Evolutionary conservation across 805 yeast genomes (phyloP), one percentile per base, ranked within the genome.

Genomic region (Candida maltosa): DNA sequence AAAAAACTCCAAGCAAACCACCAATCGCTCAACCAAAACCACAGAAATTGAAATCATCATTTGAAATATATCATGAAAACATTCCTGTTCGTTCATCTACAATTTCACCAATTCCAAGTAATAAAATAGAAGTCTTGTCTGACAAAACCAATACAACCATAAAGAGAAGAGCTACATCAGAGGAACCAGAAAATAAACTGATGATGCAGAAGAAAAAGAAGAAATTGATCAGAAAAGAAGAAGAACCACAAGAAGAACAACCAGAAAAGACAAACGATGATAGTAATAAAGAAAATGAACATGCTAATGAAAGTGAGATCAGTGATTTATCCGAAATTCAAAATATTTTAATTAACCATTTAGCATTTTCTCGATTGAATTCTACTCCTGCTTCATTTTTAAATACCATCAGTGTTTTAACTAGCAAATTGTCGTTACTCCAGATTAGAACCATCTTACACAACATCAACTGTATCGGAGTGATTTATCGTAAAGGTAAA

Each of bases 331-430:
- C 58, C 3, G 80, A 78, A 31, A 65, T 87, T 31, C 73, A 73
- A 34, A 81, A 83, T 54, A 72, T 87, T 8, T 64, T 88, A 32
- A 73, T 79, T 30, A 93, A 93, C 53, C 93, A 87, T 56, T 68
- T 91, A 39, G 97, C 97, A 11, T 93, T 85, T 60, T 85, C 97
- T 4, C 75, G 96, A 39, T 71, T 87, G 16, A 76, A 88, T 16
- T 89, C 93, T 26, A 86, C 95, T 0, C 97, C 97, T 5, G 69
- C 91, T n/a, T 72, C 84, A 6, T 73, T 73, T 29, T 64, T 91
- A 38, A 76, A 72, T 32, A 66, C 75, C n/a, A 79, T 86, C 16
- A 76, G 79, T 52, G 75, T 74, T 1, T 65, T 62, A 6, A 75
- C 82, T 4, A 64, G 75, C 5, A 55, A 60, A 5, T 51, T 83